These are phyloP conservation scores for Neospora caninum DNA, from an alignment of 169 alveolate genomes.

Conservation along the genomic window DNA sequence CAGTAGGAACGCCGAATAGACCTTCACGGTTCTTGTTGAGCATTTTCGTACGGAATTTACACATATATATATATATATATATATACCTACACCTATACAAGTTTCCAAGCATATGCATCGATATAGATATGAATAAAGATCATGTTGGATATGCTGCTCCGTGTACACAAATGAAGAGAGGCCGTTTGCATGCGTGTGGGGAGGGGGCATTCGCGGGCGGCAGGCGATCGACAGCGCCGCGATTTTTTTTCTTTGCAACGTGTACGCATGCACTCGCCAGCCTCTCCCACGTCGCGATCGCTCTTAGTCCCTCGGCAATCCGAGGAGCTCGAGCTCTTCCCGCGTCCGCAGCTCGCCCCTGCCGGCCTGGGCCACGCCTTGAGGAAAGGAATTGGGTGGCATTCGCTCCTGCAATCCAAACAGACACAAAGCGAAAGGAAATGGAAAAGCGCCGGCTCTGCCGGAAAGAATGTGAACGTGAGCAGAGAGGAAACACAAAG, in stretches of 20 bases:
- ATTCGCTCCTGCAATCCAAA: constrained; percentile 13
- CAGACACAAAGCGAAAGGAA: too few species aligned
- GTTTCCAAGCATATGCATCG: neutral
- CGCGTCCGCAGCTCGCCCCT: neutral
- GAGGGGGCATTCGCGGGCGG: too few species aligned
- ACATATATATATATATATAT: too few species aligned
- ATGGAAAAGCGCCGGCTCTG: too few species aligned
- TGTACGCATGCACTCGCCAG: neutral
- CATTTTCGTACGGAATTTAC: too few species aligned
- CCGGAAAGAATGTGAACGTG: too few species aligned
- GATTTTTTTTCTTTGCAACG: neutral
- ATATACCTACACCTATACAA: too few species aligned
- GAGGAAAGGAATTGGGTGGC: constrained; percentile 16
- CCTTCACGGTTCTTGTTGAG: too few species aligned
- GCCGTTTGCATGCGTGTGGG: neutral
- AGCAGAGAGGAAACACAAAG: too few species aligned
- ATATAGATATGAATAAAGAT: too few species aligned
- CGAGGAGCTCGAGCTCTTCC: constrained; percentile 15
- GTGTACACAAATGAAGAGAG: neutral
- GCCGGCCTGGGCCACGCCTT: neutral
- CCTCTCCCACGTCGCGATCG: neutral
- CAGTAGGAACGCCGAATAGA: too few species aligned
- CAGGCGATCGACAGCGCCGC: neutral
- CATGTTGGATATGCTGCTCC: neutral
- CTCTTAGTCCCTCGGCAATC: neutral